Percentiles rank a stretch among this genome's conserved stretches.
Evolutionary conservation across 306 rosid species (phyloP).

Genomic region (Sophora flavescens): DNA sequence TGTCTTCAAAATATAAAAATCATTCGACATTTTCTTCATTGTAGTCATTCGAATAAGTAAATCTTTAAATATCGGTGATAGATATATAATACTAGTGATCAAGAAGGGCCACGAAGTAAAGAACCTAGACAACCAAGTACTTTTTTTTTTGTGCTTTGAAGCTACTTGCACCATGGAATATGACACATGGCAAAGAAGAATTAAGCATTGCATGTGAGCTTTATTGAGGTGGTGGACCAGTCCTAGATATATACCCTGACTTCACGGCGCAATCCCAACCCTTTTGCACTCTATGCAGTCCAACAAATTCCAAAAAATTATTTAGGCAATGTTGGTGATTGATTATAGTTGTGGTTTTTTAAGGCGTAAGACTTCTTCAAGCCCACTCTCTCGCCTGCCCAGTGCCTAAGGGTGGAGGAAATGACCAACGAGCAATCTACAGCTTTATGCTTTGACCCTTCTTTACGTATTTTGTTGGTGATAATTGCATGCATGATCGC

Average conservation of each 20-base stretch:
- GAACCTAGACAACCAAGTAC: neutral
- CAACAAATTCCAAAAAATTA: neutral
- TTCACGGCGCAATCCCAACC: slow-evolving; percentile 55
- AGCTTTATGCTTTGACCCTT: neutral
- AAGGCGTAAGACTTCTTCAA: neutral
- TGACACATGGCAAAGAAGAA: slow-evolving; percentile 35
- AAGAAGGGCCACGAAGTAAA: neutral
- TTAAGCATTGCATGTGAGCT: slow-evolving; percentile 45
- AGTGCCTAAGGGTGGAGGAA: neutral
- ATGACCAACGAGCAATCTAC: slow-evolving; percentile 10
- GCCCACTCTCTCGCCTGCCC: slow-evolving; percentile 2
- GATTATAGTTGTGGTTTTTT: neutral
- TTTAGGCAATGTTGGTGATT: neutral
- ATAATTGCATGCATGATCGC: neutral
- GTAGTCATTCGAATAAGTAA: too few relatives aligned
- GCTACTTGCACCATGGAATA: slow-evolving; percentile 35
- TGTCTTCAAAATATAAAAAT: neutral
- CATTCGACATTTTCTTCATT: too few relatives aligned
- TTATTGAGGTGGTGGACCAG: slow-evolving; percentile 1
- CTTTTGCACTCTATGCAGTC: neutral
- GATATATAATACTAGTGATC: neutral
- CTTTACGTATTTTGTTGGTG: neutral
- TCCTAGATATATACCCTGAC: slow-evolving; percentile 44
- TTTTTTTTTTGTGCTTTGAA: neutral
- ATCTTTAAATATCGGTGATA: too few relatives aligned